Evolutionary conservation across 495 filamentous ascomycete species (phyloP).

Genomic region (Daldinia vernicosa): DNA sequence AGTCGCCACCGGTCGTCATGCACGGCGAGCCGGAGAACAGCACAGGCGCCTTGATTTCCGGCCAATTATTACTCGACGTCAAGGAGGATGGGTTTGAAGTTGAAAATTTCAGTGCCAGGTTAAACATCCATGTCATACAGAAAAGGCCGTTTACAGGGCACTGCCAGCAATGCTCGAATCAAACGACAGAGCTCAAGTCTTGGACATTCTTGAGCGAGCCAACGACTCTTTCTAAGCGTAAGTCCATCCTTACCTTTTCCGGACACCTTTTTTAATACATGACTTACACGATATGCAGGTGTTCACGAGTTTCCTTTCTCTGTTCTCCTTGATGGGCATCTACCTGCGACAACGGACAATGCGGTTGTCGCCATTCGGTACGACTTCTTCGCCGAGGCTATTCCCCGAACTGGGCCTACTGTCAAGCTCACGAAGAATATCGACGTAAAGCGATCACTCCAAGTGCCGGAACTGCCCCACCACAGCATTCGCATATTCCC

Average conservation of each 20-base stretch:
- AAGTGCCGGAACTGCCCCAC: conserved; percentile 66
- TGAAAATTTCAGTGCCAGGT: conserved; percentile 71
- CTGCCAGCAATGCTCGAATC: conserved; percentile 77
- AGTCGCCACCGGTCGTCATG: conserved; percentile 89
- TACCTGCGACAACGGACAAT: conserved; percentile 83
- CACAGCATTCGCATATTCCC: conserved; percentile 93
- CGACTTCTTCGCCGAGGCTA: conserved; percentile 75
- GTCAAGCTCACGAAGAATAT: conserved; percentile 72
- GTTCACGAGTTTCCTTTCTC: conserved; percentile 90
- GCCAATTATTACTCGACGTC: conserved; percentile 78
- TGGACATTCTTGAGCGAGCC: conserved; percentile 82
- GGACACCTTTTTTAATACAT: conserved; percentile 1
- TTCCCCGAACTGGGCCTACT: conserved; percentile 60
- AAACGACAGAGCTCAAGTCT: conserved; percentile 73
- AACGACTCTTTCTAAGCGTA: conserved; percentile 68
- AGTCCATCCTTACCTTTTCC: conserved; percentile 18
- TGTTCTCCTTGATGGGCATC: conserved; percentile 83
- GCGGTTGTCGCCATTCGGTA: conserved; percentile 79
- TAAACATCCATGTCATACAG: conserved; percentile 72
- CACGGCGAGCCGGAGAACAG: conserved; percentile 79
- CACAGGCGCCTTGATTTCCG: conserved; percentile 87
- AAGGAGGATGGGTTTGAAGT: conserved; percentile 70
- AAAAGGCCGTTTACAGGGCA: conserved; percentile 81
- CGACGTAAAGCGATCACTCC: conserved; percentile 77
- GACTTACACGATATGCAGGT: conserved; percentile 49